A percentile compares a stretch with the other conserved stretches of the same genome.
These are phyloP conservation scores for Batrachochytrium dendrobatidis DNA, from an alignment of 371 early-diverging fungal genomes.

Conservation along the genomic window DNA sequence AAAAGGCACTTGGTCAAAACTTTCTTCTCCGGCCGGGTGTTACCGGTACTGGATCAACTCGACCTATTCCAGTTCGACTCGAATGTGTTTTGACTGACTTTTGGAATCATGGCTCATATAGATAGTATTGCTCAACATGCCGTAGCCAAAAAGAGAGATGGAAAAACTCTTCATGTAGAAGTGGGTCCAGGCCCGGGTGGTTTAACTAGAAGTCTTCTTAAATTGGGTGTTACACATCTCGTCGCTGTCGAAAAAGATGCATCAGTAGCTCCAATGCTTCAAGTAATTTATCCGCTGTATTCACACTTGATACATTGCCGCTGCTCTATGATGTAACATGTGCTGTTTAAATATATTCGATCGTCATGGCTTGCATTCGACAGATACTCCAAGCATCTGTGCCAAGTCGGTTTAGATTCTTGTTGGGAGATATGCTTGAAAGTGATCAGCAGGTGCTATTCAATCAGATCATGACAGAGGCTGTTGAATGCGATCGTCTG, in stretches of 20 bases:
- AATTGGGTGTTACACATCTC: neutral
- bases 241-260: neutral
- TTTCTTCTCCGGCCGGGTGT: neutral
- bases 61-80: too few relatives aligned
- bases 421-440: neutral
- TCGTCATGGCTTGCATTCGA: too few relatives aligned
- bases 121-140: too few relatives aligned
- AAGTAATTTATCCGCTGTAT: neutral
- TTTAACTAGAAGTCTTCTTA: neutral
- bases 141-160: too few relatives aligned
- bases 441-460: neutral
- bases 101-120: too few relatives aligned
- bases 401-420: neutral
- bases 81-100: too few relatives aligned
- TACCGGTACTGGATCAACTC: neutral
- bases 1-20: neutral
- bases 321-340: too few relatives aligned
- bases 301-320: too few relatives aligned
- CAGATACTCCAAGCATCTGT: too few relatives aligned
- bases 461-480: neutral
- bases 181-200: conserved; percentile 3
- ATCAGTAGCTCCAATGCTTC: neutral
- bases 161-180: neutral
- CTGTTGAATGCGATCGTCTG: neutral
- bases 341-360: too few relatives aligned